Conservation (phyloP, 75 land plant species). For the Pinus tabuliformis region DNA sequence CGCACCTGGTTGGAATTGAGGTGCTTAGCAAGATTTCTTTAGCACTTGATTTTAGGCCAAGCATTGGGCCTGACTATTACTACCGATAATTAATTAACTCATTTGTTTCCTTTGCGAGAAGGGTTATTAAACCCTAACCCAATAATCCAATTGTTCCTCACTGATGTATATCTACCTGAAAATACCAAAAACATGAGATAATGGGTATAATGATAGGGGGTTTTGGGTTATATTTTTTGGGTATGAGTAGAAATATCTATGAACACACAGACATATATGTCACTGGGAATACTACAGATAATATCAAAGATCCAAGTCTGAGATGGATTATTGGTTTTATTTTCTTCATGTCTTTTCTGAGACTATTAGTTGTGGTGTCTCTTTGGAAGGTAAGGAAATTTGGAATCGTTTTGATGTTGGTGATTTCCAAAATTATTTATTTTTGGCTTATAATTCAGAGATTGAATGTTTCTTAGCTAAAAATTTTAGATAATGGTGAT, state of each 20-base stretch:
- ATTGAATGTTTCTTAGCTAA: too few relatives aligned
- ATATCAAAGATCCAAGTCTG: conserved; percentile 14
- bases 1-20: too few relatives aligned
- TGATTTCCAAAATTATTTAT: not conserved
- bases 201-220: conserved; percentile 22
- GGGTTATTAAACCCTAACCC: too few relatives aligned
- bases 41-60: too few relatives aligned
- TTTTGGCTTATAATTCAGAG: not conserved
- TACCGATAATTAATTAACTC: too few relatives aligned
- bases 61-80: too few relatives aligned
- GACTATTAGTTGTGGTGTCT: conserved; percentile 26
- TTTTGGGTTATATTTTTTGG: conserved; percentile 39
- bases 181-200: too few relatives aligned
- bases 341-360: conserved; percentile 21
- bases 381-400: conserved; percentile 18
- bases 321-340: conserved; percentile 33
- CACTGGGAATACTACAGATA: conserved; percentile 12
- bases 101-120: too few relatives aligned
- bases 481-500: conserved; percentile 64
- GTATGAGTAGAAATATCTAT: conserved; percentile 23
- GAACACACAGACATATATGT: not conserved
- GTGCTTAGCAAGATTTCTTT: too few relatives aligned
- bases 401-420: not conserved
- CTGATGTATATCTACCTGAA: too few relatives aligned
- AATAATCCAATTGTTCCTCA: too few relatives aligned